These are phyloP conservation scores for Mycena galericulata DNA, from an alignment of 768 basidiomycete species.

Conservation along the genomic window DNA sequence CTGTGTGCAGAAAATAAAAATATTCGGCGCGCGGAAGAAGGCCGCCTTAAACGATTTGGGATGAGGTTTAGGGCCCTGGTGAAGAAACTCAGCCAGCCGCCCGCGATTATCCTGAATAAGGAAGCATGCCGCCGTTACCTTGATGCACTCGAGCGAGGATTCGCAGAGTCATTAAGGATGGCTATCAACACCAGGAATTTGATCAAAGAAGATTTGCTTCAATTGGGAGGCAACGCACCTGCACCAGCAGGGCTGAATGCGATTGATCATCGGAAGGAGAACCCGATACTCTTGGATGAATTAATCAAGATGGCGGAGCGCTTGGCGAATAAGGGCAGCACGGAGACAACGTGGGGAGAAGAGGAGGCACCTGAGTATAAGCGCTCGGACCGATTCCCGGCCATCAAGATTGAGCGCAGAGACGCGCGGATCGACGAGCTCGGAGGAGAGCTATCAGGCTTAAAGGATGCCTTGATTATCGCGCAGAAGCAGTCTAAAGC, in stretches of 20 bases:
- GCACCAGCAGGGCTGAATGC: neutral
- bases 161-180: slow-evolving; percentile 7
- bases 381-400: slow-evolving; percentile 16
- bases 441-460: slow-evolving; percentile 4
- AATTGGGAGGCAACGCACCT: neutral
- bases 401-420: slow-evolving; percentile 15
- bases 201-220: slow-evolving; percentile 15
- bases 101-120: slow-evolving; percentile 26
- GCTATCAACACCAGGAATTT: slow-evolving; percentile 15
- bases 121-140: slow-evolving; percentile 23
- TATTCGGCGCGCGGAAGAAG: slow-evolving; percentile 16
- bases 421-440: slow-evolving; percentile 17
- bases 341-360: neutral
- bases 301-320: slow-evolving; percentile 27
- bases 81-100: slow-evolving; percentile 13
- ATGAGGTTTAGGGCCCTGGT: slow-evolving; percentile 8
- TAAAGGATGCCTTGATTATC: slow-evolving; percentile 11
- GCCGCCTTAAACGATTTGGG: slow-evolving; percentile 15
- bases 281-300: slow-evolving; percentile 20
- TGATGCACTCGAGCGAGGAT: slow-evolving; percentile 20
- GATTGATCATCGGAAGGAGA: slow-evolving; percentile 16
- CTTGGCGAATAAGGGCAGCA: neutral
- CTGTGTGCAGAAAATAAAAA: slow-evolving; percentile 3
- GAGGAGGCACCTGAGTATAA: neutral
- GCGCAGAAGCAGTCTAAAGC: slow-evolving; percentile 6